phyloP scores from a whole-genome alignment of 2,329 filamentous ascomycete species.

The Lecanoromycetidae sp. region DNA sequence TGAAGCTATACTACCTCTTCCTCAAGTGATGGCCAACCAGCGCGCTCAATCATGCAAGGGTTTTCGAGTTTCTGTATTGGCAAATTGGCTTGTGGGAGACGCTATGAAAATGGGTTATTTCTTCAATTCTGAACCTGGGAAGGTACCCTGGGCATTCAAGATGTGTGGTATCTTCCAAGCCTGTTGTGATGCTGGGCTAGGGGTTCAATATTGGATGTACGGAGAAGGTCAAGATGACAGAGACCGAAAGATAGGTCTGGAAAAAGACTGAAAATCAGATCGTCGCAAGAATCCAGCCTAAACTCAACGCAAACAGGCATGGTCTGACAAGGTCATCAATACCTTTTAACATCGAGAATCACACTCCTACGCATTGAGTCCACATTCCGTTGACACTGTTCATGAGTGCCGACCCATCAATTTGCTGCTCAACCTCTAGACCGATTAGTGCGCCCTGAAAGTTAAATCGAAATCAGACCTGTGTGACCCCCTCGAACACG shows the following conservation, averaged over 20 bases:
- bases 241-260: not conserved
- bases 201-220: slow-evolving; percentile 37
- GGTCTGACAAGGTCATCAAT: not conserved
- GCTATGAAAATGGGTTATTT: slow-evolving; percentile 41
- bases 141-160: slow-evolving; percentile 37
- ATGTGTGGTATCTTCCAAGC: slow-evolving; percentile 39
- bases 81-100: slow-evolving; percentile 38
- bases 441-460: no score
- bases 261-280: not conserved
- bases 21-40: slow-evolving; percentile 38
- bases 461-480: no score
- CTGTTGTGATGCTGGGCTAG: slow-evolving; percentile 35
- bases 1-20: slow-evolving; percentile 36
- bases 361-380: no score
- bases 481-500: no score
- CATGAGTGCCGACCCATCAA: no score
- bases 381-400: no score
- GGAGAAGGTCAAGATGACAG: slow-evolving; percentile 22
- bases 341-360: not conserved
- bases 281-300: not conserved
- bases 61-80: slow-evolving; percentile 36
- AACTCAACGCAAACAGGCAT: not conserved
- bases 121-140: slow-evolving; percentile 30
- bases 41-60: slow-evolving; percentile 37
- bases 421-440: no score